A percentile compares a stretch with the other conserved stretches of the same genome.
Evolutionary conservation across 306 rosid species (phyloP).

Genomic region (Cotoneaster glaucophyllus): DNA sequence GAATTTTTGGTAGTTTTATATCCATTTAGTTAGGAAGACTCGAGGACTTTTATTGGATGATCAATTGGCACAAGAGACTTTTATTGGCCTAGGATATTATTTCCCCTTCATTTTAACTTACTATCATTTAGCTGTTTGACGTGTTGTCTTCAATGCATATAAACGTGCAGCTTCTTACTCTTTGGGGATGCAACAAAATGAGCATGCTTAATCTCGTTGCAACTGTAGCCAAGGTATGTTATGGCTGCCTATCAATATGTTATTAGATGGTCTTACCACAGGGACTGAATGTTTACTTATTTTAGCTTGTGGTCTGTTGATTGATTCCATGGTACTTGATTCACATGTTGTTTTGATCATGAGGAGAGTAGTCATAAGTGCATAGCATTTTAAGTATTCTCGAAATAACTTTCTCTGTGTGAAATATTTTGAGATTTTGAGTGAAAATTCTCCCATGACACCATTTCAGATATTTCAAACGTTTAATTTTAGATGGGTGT

Average conservation of each 20-base stretch:
- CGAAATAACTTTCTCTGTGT: background rate
- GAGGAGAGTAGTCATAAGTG: background rate
- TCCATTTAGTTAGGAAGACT: background rate
- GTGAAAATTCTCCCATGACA: background rate
- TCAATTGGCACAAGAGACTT: too few relatives aligned
- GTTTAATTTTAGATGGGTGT: background rate
- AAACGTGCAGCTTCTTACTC: conserved; percentile 61
- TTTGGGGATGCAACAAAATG: conserved; percentile 86
- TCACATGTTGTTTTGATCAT: background rate
- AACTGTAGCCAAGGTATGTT: conserved; percentile 66
- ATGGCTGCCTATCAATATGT: conserved; percentile 12
- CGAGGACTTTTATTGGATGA: accelerated
- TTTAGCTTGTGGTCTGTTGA: background rate
- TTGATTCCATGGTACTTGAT: background rate
- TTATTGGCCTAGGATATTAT: too few relatives aligned
- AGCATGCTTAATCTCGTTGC: conserved; percentile 90
- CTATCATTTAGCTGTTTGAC: background rate
- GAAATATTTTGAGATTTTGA: background rate
- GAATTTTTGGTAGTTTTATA: background rate
- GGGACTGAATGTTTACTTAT: conserved; percentile 10
- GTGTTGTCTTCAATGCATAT: conserved; percentile 21
- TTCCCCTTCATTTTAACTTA: too few relatives aligned
- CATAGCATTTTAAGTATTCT: background rate
- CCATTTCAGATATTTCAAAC: background rate
- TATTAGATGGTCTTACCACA: conserved; percentile 3